Percentiles rank a stretch among this genome's conserved stretches.
phyloP scores from a whole-genome alignment of 2,329 filamentous ascomycete species.

The Colletotrichum theobromicola region DNA sequence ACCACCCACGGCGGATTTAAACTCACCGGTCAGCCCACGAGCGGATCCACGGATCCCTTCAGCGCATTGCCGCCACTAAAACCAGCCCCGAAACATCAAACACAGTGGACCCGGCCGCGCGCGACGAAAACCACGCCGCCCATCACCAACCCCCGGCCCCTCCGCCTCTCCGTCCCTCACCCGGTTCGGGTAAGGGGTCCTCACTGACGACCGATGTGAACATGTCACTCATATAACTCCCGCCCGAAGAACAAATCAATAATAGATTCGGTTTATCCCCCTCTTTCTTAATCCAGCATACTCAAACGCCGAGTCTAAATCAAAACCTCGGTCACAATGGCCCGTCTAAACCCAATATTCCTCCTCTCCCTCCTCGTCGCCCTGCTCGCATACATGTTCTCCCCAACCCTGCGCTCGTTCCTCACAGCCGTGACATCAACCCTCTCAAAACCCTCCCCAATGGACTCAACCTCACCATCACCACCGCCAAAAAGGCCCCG shows the following conservation, averaged over 20 bases:
- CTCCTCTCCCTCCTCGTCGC: background rate
- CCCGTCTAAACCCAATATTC: background rate
- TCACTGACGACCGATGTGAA: background rate
- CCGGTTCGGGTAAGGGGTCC: background rate
- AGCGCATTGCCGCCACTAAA: background rate
- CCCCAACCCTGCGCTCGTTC: background rate
- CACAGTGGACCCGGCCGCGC: conserved; percentile 14
- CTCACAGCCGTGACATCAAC: background rate
- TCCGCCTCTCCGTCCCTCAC: background rate
- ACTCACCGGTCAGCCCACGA: background rate
- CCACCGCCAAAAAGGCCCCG: background rate
- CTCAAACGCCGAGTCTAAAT: background rate
- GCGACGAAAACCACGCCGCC: conserved; percentile 9
- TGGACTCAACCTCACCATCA: background rate
- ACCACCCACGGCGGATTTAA: background rate
- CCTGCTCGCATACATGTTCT: background rate
- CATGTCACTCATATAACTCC: background rate
- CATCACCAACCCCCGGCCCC: background rate
- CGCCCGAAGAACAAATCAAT: background rate
- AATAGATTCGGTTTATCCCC: fast-evolving
- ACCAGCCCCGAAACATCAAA: background rate
- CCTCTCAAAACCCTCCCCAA: background rate
- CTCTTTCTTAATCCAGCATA: background rate
- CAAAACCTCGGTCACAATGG: background rate
- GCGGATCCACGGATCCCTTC: background rate